phyloP scores from a whole-genome alignment of 2,329 filamentous ascomycete species.

The Cladosporium sphaerospermum region DNA sequence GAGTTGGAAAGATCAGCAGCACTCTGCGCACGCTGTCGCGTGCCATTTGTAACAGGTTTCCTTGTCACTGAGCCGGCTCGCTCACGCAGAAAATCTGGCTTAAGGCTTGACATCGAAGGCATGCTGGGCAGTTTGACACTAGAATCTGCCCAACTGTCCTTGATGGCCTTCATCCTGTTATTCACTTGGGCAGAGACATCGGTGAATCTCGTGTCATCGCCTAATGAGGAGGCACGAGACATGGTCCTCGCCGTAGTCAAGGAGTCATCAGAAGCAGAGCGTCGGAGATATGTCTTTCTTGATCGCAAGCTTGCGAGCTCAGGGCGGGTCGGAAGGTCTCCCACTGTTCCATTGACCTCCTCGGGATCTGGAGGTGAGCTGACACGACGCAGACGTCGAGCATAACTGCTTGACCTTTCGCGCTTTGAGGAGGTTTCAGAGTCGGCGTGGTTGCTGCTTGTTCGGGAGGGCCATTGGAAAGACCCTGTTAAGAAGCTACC shows the following conservation, averaged over 20 bases:
- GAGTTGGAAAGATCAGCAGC: background rate
- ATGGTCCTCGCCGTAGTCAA: slow-evolving; percentile 65
- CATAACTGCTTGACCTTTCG: background rate
- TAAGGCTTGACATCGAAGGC: slow-evolving; percentile 45
- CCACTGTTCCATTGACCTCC: slow-evolving; percentile 16
- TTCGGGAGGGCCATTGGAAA: slow-evolving; percentile 5
- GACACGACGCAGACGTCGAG: background rate
- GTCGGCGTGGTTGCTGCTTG: background rate
- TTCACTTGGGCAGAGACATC: slow-evolving; percentile 81
- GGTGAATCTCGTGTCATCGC: slow-evolving; percentile 75
- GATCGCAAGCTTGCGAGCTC: slow-evolving; percentile 17
- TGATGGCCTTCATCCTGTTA: slow-evolving; percentile 81
- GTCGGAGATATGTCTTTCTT: slow-evolving; percentile 39
- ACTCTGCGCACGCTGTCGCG: slow-evolving; percentile 1
- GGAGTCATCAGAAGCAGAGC: slow-evolving; percentile 70
- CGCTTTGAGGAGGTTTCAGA: background rate
- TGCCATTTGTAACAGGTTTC: slow-evolving; percentile 10
- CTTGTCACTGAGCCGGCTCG: slow-evolving; percentile 18
- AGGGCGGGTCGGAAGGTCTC: slow-evolving; percentile 17
- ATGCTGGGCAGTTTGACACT: slow-evolving; percentile 57
- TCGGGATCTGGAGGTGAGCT: slow-evolving; percentile 16
- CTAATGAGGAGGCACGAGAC: slow-evolving; percentile 74
- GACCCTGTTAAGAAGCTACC: slow-evolving; percentile 5
- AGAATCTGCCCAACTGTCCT: slow-evolving; percentile 79
- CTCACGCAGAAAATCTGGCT: slow-evolving; percentile 27